Percentiles rank a stretch among this genome's conserved stretches.
Evolutionary conservation across 1,139 yeast species (phyloP).

Genomic region (Nakaseomyces kungkrabaensis): DNA sequence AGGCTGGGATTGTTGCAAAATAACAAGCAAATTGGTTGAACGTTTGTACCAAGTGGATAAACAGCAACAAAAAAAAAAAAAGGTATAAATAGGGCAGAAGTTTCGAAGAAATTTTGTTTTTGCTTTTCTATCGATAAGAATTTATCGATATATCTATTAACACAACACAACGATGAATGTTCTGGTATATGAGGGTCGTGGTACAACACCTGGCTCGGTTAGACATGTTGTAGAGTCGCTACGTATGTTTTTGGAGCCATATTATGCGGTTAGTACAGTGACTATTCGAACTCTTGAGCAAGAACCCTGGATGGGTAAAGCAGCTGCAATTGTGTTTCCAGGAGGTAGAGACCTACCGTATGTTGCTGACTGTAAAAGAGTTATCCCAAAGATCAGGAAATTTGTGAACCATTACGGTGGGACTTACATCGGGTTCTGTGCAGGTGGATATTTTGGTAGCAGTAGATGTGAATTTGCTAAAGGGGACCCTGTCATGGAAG

Average conservation of each 20-base stretch:
- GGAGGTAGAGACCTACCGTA: slow-evolving; percentile 95
- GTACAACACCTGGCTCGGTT: slow-evolving; percentile 80
- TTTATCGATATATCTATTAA: no score
- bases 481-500: slow-evolving; percentile 62
- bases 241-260: slow-evolving; percentile 67
- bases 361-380: slow-evolving; percentile 38
- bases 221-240: slow-evolving; percentile 74
- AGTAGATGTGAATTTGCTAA: slow-evolving; percentile 72
- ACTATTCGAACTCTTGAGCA: slow-evolving; percentile 49
- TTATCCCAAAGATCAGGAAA: slow-evolving; percentile 59
- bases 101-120: not conserved
- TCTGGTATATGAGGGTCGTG: slow-evolving; percentile 47
- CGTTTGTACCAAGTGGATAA: no score
- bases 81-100: not conserved
- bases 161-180: slow-evolving; percentile 22
- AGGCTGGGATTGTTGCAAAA: no score
- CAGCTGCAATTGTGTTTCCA: slow-evolving; percentile 75
- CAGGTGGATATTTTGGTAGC: slow-evolving; percentile 92
- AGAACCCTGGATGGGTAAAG: slow-evolving; percentile 85
- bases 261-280: slow-evolving; percentile 76
- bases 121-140: no score
- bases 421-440: slow-evolving; percentile 74
- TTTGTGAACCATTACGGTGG: slow-evolving; percentile 72
- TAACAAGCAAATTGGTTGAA: no score
- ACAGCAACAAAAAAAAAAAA: not conserved